Evolutionary conservation across 139 green algal genomes (phyloP).

Genomic region (Coelastrella sp.): DNA sequence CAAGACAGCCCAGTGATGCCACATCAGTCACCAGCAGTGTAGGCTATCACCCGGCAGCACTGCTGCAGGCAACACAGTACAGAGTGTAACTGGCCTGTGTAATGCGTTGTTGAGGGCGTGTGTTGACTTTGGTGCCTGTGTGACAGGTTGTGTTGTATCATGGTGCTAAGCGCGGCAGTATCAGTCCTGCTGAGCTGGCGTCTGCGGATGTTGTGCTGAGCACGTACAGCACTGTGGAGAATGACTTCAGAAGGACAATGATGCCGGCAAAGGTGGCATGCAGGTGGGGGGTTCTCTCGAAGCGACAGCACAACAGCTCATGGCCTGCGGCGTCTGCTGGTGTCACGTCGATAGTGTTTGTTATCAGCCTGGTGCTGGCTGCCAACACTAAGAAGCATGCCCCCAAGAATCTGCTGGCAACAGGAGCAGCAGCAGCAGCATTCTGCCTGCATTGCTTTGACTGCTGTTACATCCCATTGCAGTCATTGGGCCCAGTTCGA

Average conservation of each 20-base stretch:
- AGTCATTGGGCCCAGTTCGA: no score
- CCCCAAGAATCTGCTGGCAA: no score
- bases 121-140: background rate
- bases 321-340: background rate
- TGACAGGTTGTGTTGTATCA: conserved; percentile 88
- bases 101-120: background rate
- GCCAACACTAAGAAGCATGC: no score
- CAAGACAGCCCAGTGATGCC: no score
- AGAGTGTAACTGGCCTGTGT: no score
- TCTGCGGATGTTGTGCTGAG: conserved; percentile 74
- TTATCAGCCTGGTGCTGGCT: no score
- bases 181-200: conserved; percentile 31
- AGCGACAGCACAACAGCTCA: background rate
- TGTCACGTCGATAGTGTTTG: background rate
- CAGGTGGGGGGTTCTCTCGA: background rate
- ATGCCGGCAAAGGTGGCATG: conserved; percentile 72
- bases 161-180: conserved; percentile 59
- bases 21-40: background rate
- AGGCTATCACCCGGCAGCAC: background rate
- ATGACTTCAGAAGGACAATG: conserved; percentile 77
- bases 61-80: background rate
- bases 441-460: no score
- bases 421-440: no score
- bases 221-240: conserved; percentile 93
- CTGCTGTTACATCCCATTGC: no score